phyloP scores from a whole-genome alignment of 225 moss, liverwort and hornwort genomes.

The Pleurozium schreberi region DNA sequence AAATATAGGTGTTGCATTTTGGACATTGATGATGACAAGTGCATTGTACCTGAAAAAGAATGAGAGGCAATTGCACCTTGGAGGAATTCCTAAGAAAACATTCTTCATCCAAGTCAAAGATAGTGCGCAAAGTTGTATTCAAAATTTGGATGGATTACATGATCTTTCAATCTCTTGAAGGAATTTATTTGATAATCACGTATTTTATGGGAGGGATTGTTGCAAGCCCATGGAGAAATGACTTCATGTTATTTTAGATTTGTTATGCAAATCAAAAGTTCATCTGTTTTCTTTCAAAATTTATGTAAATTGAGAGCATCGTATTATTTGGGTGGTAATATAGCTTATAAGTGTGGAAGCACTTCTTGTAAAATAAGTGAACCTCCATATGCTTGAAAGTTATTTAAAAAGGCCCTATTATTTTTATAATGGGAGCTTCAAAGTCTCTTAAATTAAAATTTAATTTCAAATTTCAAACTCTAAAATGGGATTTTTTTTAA shows the following conservation, averaged over 20 bases:
- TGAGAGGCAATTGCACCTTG: rapidly evolving
- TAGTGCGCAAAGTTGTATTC: neutral
- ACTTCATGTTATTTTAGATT: rapidly evolving
- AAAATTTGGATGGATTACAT: neutral
- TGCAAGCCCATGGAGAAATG: rapidly evolving
- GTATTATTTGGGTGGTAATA: rapidly evolving
- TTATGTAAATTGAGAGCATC: neutral
- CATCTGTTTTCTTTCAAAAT: neutral
- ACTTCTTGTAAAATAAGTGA: neutral
- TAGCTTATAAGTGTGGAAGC: rapidly evolving
- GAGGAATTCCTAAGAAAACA: neutral
- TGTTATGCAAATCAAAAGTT: neutral
- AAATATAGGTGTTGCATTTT: rapidly evolving
- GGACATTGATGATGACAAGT: rapidly evolving
- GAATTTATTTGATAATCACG: neutral
- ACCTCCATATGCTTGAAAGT: neutral
- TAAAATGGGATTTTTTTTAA: too few species aligned
- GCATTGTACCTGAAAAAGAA: rapidly evolving
- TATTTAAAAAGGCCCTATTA: neutral
- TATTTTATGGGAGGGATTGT: too few species aligned
- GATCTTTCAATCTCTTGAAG: neutral
- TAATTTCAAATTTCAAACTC: neutral
- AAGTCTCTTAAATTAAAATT: neutral
- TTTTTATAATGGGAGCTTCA: neutral
- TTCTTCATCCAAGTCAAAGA: rapidly evolving